Conservation (phyloP, 2,329 filamentous ascomycete genomes). For the Fusarium musae region DNA sequence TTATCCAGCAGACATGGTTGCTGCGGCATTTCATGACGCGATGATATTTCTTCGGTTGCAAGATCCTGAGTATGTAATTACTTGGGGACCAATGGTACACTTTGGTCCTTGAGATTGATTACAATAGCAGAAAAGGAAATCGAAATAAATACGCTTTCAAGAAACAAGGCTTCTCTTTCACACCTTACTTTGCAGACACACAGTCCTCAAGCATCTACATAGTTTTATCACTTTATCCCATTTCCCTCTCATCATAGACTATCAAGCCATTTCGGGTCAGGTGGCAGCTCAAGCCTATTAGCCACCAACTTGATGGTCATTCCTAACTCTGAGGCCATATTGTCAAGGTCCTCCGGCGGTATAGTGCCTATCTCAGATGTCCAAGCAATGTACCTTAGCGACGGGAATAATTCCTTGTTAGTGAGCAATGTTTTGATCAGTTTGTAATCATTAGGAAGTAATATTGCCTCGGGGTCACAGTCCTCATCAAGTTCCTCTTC, state of each 20-base stretch:
- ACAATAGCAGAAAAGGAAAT: no score
- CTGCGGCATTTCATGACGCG: background rate
- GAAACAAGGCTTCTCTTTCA: background rate
- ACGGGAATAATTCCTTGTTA: background rate
- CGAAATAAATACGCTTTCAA: no score
- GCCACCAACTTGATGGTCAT: background rate
- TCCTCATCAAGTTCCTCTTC: background rate
- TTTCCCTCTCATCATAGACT: background rate
- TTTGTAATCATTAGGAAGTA: background rate
- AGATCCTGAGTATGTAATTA: background rate
- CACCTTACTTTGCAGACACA: background rate
- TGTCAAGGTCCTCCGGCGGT: rapidly evolving
- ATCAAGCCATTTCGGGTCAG: background rate
- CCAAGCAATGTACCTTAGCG: background rate
- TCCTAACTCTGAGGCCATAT: background rate
- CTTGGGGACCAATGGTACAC: background rate
- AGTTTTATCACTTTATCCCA: background rate
- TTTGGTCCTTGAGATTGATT: background rate
- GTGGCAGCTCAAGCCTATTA: rapidly evolving
- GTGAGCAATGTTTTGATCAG: background rate
- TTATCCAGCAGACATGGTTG: background rate
- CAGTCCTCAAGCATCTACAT: background rate
- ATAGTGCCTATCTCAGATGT: background rate
- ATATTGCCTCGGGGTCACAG: background rate
- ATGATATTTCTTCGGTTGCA: background rate